Percentiles rank a stretch among this genome's conserved stretches.
phyloP scores from a whole-genome alignment of 2,329 filamentous ascomycete genomes.

The Aspergillus terreus region DNA sequence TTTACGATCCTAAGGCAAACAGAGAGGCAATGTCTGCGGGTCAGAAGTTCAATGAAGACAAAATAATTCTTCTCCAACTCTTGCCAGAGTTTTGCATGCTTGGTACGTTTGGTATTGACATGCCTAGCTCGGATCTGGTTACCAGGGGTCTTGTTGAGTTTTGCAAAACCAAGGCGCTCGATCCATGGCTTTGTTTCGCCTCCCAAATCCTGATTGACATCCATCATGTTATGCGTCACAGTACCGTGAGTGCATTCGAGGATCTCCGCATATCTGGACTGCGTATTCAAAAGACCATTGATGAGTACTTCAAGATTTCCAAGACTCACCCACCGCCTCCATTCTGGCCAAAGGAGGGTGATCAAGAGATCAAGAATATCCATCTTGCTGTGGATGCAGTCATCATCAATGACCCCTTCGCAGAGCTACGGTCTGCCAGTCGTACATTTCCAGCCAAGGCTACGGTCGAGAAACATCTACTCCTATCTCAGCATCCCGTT shows the following conservation, averaged over 20 bases:
- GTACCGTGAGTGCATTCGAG: conserved; percentile 14
- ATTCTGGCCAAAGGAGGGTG: conserved; percentile 25
- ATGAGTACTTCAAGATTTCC: conserved; percentile 21
- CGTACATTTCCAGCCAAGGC: neutral
- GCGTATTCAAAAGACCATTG: conserved; percentile 23
- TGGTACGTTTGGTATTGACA: conserved; percentile 10
- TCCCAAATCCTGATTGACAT: conserved; percentile 32
- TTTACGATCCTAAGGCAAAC: conserved; percentile 27
- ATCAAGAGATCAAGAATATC: conserved; percentile 19
- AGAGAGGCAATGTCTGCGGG: conserved; percentile 23
- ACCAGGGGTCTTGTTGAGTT: conserved; percentile 25
- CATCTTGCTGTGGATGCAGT: conserved; percentile 10
- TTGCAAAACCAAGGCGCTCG: conserved; percentile 23
- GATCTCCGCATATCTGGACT: conserved; percentile 24
- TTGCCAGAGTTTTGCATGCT: conserved; percentile 28
- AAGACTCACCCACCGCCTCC: conserved; percentile 18
- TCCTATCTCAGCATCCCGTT: conserved; percentile 23
- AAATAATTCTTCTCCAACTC: conserved; percentile 27
- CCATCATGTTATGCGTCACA: conserved; percentile 30
- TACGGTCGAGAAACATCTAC: conserved; percentile 18
- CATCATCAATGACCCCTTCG: conserved; percentile 19
- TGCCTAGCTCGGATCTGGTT: conserved; percentile 28
- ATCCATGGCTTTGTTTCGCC: conserved; percentile 29
- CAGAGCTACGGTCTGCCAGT: conserved; percentile 6
- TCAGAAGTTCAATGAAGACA: conserved; percentile 34